Base-by-base conservation (phyloP, 495 filamentous ascomycete genomes). In the Xylaria palmicola region DNA sequence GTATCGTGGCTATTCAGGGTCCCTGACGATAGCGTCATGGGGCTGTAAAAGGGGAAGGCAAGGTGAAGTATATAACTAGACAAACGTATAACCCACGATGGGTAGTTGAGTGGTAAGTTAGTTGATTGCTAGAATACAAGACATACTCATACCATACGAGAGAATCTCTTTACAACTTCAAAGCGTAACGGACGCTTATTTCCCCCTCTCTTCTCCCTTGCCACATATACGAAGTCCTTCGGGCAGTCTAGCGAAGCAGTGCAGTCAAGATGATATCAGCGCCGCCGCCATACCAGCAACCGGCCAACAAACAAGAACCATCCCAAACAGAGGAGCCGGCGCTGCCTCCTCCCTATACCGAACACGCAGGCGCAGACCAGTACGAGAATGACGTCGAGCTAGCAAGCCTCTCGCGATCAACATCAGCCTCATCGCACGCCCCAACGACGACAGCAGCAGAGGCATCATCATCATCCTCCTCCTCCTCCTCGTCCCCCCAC, bases 371-470 rank as follows among this genome's bases (percentile, higher is more conserved):
- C 19, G 9, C 0, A 32, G 6, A 22, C 27, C 47, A 59, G 4
- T 3, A 5, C 8, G 52, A 59, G 22, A 53, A 68, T 50, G 52
- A 62, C 24, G 49, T 66, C 57, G 48, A 59, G 53, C 56, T 57
- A 24, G 29, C 60, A 45, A 45, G 41, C 30, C 45, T 51, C 7
- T 51, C 45, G 47, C 49, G 58, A 32, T 22, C 55, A 47, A 47
- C 60, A 19, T 44, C 61, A 6, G 10, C 41, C 12, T 37, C 55
- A 20, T 43, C 55, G 13, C 17, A 6, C 17, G 15, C n/a, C 12
- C 9, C 45, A 48, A 2, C 20, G 20, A 27, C 53, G 0, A 3
- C 12, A 0, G 27, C 26, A 34, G 24, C 53, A 34, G 53, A 5
- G 56, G 53, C 62, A 55, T 47, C 41, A 20, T 27, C 41, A 5